phyloP scores from a whole-genome alignment of 495 filamentous ascomycete genomes.

The Glarea lozoyensis region DNA sequence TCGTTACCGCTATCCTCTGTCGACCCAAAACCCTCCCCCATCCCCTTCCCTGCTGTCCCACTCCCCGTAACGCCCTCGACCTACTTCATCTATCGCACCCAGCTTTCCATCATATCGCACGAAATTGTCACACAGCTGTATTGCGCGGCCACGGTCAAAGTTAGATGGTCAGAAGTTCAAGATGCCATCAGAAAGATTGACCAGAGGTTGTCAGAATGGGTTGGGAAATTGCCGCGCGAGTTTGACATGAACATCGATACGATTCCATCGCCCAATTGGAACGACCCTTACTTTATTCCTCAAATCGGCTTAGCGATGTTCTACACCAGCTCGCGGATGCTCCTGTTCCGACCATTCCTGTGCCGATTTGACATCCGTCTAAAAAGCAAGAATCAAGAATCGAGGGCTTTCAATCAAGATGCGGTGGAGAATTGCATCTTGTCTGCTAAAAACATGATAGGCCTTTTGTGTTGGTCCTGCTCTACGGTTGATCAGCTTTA shows the following conservation, averaged over 20 bases:
- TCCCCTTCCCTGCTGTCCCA: not conserved
- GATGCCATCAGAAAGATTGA: slow-evolving; percentile 43
- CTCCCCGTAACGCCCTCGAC: slow-evolving; percentile 26
- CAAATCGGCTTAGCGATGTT: slow-evolving; percentile 40
- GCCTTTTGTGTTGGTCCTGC: slow-evolving; percentile 39
- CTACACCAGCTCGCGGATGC: slow-evolving; percentile 50
- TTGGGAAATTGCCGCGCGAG: slow-evolving; percentile 35
- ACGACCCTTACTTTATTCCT: slow-evolving; percentile 7
- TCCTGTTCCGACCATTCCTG: slow-evolving; percentile 53
- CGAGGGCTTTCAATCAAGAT: slow-evolving; percentile 39
- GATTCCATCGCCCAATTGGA: slow-evolving; percentile 20
- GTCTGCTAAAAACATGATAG: slow-evolving; percentile 46
- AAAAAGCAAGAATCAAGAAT: slow-evolving; percentile 31
- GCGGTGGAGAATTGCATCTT: slow-evolving; percentile 47
- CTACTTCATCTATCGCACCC: slow-evolving; percentile 40
- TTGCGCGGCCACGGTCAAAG: slow-evolving; percentile 40
- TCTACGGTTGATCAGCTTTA: slow-evolving; percentile 30
- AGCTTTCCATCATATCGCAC: slow-evolving; percentile 43
- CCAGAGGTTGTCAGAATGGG: slow-evolving; percentile 46
- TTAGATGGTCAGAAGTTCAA: slow-evolving; percentile 53
- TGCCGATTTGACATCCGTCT: slow-evolving; percentile 42
- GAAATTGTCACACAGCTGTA: slow-evolving; percentile 51
- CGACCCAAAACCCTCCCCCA: not conserved
- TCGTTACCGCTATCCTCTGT: slow-evolving; percentile 1
- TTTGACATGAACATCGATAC: slow-evolving; percentile 34